phyloP scores from a whole-genome alignment of 352 stramenopile species.

The Phytophthora lateralis region DNA sequence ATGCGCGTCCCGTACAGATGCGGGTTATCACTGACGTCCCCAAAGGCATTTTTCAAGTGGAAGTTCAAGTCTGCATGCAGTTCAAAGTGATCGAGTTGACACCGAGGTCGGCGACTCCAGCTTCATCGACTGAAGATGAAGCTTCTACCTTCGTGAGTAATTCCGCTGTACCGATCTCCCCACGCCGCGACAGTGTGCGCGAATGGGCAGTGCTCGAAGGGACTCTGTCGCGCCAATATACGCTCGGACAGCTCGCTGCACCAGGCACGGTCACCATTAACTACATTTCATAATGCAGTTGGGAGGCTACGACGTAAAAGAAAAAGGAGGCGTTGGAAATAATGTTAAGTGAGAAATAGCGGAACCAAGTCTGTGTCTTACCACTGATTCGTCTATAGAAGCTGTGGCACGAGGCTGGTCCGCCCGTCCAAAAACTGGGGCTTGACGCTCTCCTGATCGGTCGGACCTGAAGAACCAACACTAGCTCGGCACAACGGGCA shows the following conservation, averaged over 20 bases:
- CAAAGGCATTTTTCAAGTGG: conserved; percentile 49
- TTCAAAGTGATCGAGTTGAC: conserved; percentile 75
- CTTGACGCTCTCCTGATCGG: conserved; percentile 45
- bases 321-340: conserved; percentile 4
- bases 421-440: conserved; percentile 79
- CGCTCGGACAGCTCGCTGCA: conserved; percentile 53
- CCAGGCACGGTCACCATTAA: conserved; percentile 55
- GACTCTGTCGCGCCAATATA: conserved; percentile 61
- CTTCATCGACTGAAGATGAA: conserved; percentile 3
- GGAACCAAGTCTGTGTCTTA: conserved; percentile 7
- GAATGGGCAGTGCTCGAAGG: conserved; percentile 70
- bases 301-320: background rate
- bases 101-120: conserved; percentile 21
- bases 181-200: conserved; percentile 24
- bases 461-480: conserved; percentile 36
- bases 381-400: conserved; percentile 50
- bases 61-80: conserved; percentile 73
- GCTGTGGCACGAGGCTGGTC: conserved; percentile 76
- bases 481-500: conserved; percentile 76
- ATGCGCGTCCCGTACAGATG: conserved; percentile 64
- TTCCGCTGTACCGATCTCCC: background rate
- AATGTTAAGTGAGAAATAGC: conserved; percentile 20
- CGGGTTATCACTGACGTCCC: conserved; percentile 23
- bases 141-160: background rate
- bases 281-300: conserved; percentile 24